Evolutionary conservation across 345 rosid genomes (phyloP).

Genomic region (Aquilaria yunnanensis): DNA sequence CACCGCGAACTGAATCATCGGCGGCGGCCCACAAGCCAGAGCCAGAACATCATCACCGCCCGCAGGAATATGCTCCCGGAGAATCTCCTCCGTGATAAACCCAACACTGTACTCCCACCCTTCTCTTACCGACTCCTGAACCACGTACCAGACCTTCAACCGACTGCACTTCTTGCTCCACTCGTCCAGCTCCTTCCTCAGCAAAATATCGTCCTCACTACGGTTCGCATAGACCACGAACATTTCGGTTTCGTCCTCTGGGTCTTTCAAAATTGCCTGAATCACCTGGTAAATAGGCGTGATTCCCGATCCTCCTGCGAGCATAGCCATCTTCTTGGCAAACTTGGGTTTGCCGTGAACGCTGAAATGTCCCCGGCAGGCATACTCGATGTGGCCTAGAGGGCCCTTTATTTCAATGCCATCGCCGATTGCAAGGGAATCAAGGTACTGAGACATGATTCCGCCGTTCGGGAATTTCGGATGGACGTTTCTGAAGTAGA

Average conservation of each 20-base stretch:
- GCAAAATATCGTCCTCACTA: constrained; percentile 73
- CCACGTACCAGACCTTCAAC: constrained; percentile 86
- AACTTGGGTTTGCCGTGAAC: constrained; percentile 77
- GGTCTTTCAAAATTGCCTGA: constrained; percentile 67
- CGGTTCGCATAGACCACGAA: constrained; percentile 80
- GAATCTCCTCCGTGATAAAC: constrained; percentile 53
- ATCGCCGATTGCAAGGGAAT: constrained; percentile 61
- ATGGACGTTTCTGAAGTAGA: constrained; percentile 70
- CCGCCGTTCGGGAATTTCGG: constrained; percentile 90
- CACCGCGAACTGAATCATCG: constrained; percentile 91
- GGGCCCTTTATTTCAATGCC: constrained; percentile 80
- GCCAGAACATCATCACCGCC: constrained; percentile 60
- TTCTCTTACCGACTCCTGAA: constrained; percentile 43
- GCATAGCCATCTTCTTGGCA: constrained; percentile 77
- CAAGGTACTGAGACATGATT: constrained; percentile 70
- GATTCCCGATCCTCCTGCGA: constrained; percentile 94
- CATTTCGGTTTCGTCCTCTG: constrained; percentile 81
- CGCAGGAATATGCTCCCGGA: constrained; percentile 59
- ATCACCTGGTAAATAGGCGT: constrained; percentile 84
- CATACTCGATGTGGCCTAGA: constrained; percentile 73
- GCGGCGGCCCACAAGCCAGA: constrained; percentile 90
- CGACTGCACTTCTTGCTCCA: constrained; percentile 62
- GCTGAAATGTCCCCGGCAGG: constrained; percentile 59
- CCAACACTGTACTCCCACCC: constrained; percentile 85
- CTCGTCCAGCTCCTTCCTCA: constrained; percentile 74